These are phyloP conservation scores for Talaromyces sp. DNA, from an alignment of 2,329 filamentous ascomycete genomes.

Conservation along the genomic window DNA sequence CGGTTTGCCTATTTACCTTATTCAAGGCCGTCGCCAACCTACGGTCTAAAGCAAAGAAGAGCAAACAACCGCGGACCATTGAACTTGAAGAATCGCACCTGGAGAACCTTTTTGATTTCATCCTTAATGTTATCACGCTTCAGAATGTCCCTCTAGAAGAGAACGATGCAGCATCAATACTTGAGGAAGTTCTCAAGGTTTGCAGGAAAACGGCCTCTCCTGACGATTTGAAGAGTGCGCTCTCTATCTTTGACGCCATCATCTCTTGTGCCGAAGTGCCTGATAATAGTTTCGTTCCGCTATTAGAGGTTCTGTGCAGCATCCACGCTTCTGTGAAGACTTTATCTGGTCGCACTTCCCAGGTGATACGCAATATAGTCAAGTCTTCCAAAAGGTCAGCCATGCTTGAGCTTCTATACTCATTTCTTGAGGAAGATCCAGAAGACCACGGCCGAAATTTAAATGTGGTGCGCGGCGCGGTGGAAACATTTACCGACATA, in stretches of 20 bases:
- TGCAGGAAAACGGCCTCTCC: constrained; percentile 44
- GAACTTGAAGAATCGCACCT: constrained; percentile 35
- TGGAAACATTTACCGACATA: constrained; percentile 44
- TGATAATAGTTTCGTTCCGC: constrained; percentile 36
- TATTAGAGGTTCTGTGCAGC: constrained; percentile 45
- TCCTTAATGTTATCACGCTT: constrained; percentile 44
- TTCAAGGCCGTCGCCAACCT: constrained; percentile 38
- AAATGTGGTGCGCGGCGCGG: constrained; percentile 41
- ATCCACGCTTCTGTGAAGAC: constrained; percentile 47
- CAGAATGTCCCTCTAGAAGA: constrained; percentile 38
- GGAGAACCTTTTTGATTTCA: constrained; percentile 43
- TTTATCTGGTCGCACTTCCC: constrained; percentile 43
- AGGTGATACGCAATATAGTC: constrained; percentile 43
- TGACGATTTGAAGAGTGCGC: constrained; percentile 43
- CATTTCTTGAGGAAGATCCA: constrained; percentile 37
- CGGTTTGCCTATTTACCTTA: constrained; percentile 40
- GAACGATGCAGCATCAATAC: constrained; percentile 39
- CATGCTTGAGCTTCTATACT: constrained; percentile 40
- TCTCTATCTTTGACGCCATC: constrained; percentile 44
- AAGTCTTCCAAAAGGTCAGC: constrained; percentile 41
- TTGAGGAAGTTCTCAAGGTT: constrained; percentile 39
- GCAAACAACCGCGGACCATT: constrained; percentile 34
- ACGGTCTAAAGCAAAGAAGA: constrained; percentile 41
- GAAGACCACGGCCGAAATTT: constrained; percentile 38
- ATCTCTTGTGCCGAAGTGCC: constrained; percentile 43